A percentile compares a stretch with the other conserved stretches of the same genome.
Evolutionary conservation across 805 yeast species (phyloP).

Genomic region (Lachancea waltii): DNA sequence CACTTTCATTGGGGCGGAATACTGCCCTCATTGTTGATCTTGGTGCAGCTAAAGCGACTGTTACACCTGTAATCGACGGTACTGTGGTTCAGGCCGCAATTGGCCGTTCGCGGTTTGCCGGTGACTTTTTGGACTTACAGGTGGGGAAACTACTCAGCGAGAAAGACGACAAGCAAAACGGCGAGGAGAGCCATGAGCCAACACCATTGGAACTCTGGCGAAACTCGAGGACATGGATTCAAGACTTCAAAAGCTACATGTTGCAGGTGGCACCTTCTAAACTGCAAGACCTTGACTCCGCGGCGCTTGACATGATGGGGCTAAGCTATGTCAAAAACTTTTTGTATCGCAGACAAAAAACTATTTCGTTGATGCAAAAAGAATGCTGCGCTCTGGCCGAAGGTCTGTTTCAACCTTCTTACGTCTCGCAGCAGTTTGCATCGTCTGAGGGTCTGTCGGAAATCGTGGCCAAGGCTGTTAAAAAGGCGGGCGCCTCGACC

Average conservation of each 20-base stretch:
- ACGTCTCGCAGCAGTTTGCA: slow-evolving; percentile 16
- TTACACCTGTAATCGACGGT: slow-evolving; percentile 77
- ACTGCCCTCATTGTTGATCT: slow-evolving; percentile 77
- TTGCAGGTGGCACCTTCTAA: slow-evolving; percentile 20
- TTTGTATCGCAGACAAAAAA: slow-evolving; percentile 16
- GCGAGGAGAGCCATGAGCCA: slow-evolving; percentile 4
- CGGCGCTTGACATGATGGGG: slow-evolving; percentile 7
- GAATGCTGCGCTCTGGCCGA: slow-evolving; percentile 26
- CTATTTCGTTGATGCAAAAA: slow-evolving; percentile 20
- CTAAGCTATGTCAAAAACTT: slow-evolving; percentile 17
- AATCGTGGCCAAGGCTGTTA: slow-evolving; percentile 22
- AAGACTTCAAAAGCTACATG: slow-evolving; percentile 28
- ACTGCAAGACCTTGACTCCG: slow-evolving; percentile 11
- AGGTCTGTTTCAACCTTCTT: slow-evolving; percentile 25
- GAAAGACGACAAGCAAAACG: slow-evolving; percentile 1
- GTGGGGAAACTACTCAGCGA: slow-evolving; percentile 42
- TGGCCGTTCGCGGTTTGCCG: slow-evolving; percentile 67
- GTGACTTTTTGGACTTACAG: slow-evolving; percentile 73
- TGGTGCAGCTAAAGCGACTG: slow-evolving; percentile 62
- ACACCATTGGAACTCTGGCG: too few relatives aligned
- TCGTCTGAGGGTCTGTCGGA: slow-evolving; percentile 25
- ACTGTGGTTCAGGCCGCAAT: slow-evolving; percentile 59
- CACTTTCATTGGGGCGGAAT: slow-evolving; percentile 71
- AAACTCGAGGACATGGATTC: slow-evolving; percentile 27
- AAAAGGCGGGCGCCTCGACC: slow-evolving; percentile 25